Percentiles rank a stretch among this genome's conserved stretches.
These are phyloP conservation scores for Aphanomyces invadans DNA, from an alignment of 352 stramenopile species.

Conservation along the genomic window DNA sequence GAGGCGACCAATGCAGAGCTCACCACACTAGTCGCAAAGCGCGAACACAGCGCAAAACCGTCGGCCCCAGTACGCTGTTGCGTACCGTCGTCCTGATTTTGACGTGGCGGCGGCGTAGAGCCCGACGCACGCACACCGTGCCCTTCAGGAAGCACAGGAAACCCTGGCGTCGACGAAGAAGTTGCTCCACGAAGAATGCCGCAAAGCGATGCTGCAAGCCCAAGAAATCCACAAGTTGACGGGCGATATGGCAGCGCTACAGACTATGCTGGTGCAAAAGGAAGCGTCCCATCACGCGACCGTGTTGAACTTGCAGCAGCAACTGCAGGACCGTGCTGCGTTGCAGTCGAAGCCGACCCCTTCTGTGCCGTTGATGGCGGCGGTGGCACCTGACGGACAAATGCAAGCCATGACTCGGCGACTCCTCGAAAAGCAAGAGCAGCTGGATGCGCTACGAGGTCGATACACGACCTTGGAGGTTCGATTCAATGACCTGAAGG, in stretches of 20 bases:
- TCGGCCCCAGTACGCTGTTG: neutral
- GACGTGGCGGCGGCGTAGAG: neutral
- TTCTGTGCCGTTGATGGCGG: neutral
- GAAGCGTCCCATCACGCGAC: conserved; percentile 33
- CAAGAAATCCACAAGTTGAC: conserved; percentile 53
- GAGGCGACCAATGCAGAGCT: conserved; percentile 71
- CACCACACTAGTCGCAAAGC: conserved; percentile 47
- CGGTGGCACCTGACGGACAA: conserved; percentile 35
- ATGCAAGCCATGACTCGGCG: conserved; percentile 75
- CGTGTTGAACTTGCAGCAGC: conserved; percentile 9
- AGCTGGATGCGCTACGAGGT: conserved; percentile 54
- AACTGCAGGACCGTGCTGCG: neutral
- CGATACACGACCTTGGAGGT: conserved; percentile 64
- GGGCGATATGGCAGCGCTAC: conserved; percentile 47
- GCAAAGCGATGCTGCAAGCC: conserved; percentile 54
- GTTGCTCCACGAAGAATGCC: conserved; percentile 55
- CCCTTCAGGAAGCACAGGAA: conserved; percentile 33
- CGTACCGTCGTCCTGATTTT: neutral
- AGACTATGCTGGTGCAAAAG: conserved; percentile 31
- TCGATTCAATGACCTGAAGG: conserved; percentile 50
- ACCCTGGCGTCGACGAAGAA: conserved; percentile 67
- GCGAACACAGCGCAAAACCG: conserved; percentile 32
- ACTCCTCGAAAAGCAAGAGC: conserved; percentile 78
- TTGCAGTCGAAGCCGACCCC: conserved; percentile 25
- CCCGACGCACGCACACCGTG: neutral